Conservation (phyloP, 257 asterid species). For the Cynanchum wilfordii region DNA sequence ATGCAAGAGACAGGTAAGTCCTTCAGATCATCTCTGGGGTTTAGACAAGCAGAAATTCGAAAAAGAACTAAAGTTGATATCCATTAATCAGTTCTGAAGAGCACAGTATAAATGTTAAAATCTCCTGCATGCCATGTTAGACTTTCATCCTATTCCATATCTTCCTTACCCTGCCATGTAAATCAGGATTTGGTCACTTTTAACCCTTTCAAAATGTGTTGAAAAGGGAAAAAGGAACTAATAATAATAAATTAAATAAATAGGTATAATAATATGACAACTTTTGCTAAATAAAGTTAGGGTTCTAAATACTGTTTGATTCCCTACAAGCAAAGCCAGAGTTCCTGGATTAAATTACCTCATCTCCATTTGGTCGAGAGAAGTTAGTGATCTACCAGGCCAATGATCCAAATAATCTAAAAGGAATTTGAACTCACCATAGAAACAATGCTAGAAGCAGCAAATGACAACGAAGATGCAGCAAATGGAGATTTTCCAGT, state of each 20-base stretch:
- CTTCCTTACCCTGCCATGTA: not conserved
- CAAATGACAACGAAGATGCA: conserved; percentile 65
- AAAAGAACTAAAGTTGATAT: not conserved
- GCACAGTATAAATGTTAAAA: not conserved
- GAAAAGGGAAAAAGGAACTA: not conserved
- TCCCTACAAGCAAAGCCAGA: not conserved
- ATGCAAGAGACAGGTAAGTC: not conserved
- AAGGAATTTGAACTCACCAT: conserved; percentile 38
- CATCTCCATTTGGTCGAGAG: not conserved
- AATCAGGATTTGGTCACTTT: not conserved
- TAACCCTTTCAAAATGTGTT: not conserved
- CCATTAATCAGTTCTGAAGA: not conserved
- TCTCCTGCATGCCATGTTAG: not conserved
- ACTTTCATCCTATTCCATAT: not conserved
- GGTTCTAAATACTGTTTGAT: not conserved
- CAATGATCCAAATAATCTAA: not conserved
- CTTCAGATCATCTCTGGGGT: not conserved
- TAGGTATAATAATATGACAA: no score
- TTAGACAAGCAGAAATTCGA: not conserved
- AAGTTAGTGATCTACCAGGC: not conserved
- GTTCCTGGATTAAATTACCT: not conserved
- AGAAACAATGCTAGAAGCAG: conserved; percentile 39
- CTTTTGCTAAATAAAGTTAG: not conserved
- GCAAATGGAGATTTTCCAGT: conserved; percentile 81
- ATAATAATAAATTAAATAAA: not conserved